Conservation (phyloP, 805 yeast genomes). For the Cyberlindnera japonica region DNA sequence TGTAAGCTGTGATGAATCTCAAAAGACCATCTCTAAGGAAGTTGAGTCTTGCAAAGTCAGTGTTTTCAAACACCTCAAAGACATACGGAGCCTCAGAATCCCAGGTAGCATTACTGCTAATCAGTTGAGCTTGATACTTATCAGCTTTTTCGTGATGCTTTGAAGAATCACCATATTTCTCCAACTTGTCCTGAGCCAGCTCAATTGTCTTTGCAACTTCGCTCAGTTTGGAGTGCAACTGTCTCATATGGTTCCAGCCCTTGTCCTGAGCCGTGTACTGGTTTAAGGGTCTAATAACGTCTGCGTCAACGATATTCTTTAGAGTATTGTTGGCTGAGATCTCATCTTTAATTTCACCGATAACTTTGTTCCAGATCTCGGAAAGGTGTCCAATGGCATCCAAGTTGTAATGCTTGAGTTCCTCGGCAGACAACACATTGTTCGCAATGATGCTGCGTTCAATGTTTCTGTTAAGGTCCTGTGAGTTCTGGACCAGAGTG, state of each 20-base stretch:
- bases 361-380: constrained; percentile 42
- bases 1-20: constrained; percentile 58
- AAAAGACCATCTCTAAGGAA: constrained; percentile 63
- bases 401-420: constrained; percentile 44
- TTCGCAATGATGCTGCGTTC: constrained; percentile 32
- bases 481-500: constrained; percentile 19
- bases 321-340: constrained; percentile 47
- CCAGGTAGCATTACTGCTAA: constrained; percentile 59
- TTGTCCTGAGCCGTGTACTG: constrained; percentile 51
- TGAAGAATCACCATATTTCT: constrained; percentile 30
- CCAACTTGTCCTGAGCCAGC: constrained; percentile 38
- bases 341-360: constrained; percentile 42
- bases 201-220: constrained; percentile 42
- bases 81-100: constrained; percentile 72
- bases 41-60: constrained; percentile 59
- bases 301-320: constrained; percentile 44
- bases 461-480: constrained; percentile 33
- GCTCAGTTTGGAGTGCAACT: constrained; percentile 39
- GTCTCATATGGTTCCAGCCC: constrained; percentile 52
- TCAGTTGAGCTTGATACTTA: constrained; percentile 39
- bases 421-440: constrained; percentile 40
- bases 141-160: constrained; percentile 24
- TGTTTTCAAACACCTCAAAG: constrained; percentile 68
- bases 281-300: constrained; percentile 52
- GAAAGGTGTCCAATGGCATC: constrained; percentile 45